Evolutionary conservation across 2,329 filamentous ascomycete species (phyloP).

Genomic region (Beauveria sp.): DNA sequence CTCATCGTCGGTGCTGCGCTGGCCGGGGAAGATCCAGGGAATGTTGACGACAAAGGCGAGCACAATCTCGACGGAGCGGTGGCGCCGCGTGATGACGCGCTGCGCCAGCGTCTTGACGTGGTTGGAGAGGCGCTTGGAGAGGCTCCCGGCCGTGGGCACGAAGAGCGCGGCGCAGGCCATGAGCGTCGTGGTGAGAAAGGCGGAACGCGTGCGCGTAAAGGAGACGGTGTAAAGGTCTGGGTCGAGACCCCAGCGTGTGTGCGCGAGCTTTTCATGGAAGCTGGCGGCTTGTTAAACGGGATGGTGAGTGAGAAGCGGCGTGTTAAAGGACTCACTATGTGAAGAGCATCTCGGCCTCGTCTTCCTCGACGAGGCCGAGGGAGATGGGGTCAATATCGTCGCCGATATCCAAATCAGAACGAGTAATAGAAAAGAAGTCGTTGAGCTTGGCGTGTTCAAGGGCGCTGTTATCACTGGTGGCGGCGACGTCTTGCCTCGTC

Average conservation of each 20-base stretch:
- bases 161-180: conserved; percentile 63
- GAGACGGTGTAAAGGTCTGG: conserved; percentile 55
- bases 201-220: conserved; percentile 60
- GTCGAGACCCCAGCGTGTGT: conserved; percentile 69
- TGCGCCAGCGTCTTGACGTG: conserved; percentile 58
- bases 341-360: conserved; percentile 58
- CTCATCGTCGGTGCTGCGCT: conserved; percentile 64
- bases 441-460: conserved; percentile 34
- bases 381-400: conserved; percentile 61
- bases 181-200: conserved; percentile 66
- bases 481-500: conserved; percentile 8
- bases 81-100: conserved; percentile 51
- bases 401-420: conserved; percentile 55
- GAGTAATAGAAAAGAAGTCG: conserved; percentile 59
- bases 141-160: conserved; percentile 52
- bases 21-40: conserved; percentile 64
- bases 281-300: conserved; percentile 27
- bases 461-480: conserved; percentile 26
- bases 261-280: conserved; percentile 62
- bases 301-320: not conserved
- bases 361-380: conserved; percentile 58
- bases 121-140: conserved; percentile 58
- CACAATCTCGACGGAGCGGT: conserved; percentile 66
- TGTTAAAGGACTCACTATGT: conserved; percentile 44
- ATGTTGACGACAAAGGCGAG: conserved; percentile 69